phyloP scores from a whole-genome alignment of 805 yeast genomes.

The Kluyveromyces siamensis region DNA sequence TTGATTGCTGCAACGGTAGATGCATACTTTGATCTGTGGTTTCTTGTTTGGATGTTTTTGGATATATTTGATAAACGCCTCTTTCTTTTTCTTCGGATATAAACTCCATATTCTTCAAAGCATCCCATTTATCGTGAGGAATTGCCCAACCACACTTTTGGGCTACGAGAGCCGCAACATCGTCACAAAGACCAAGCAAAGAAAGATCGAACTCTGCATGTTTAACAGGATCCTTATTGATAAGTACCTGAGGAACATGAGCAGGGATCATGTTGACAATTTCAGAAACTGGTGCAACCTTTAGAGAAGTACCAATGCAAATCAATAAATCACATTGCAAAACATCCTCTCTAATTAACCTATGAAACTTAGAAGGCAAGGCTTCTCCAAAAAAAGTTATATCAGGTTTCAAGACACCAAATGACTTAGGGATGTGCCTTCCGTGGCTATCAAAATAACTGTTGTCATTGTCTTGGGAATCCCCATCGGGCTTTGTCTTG shows the following conservation, averaged over 20 bases:
- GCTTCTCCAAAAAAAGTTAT: constrained; percentile 88
- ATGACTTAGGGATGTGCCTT: constrained; percentile 33
- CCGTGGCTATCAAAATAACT: not conserved
- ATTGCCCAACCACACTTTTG: constrained; percentile 52
- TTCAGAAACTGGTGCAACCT: constrained; percentile 87
- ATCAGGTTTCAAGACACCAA: constrained; percentile 86
- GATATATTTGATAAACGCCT: constrained; percentile 24
- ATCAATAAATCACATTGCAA: constrained; percentile 65
- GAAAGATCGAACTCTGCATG: constrained; percentile 76
- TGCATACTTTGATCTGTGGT: not conserved
- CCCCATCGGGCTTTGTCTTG: constrained; percentile 14
- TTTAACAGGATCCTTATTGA: constrained; percentile 65
- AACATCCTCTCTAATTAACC: constrained; percentile 49
- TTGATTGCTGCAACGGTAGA: constrained; percentile 1
- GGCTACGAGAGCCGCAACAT: constrained; percentile 58
- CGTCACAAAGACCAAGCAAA: constrained; percentile 75
- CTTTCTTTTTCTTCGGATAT: constrained; percentile 18
- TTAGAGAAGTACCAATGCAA: constrained; percentile 84
- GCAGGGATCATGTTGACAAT: constrained; percentile 66
- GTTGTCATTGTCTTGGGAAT: constrained; percentile 4
- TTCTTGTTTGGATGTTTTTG: not conserved
- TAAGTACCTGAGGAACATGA: constrained; percentile 74
- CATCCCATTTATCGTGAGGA: constrained; percentile 42
- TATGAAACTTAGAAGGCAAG: constrained; percentile 62
- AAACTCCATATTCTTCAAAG: constrained; percentile 17